These are phyloP conservation scores for Venturia nashicola DNA, from an alignment of 2,329 filamentous ascomycete genomes.

Conservation along the genomic window DNA sequence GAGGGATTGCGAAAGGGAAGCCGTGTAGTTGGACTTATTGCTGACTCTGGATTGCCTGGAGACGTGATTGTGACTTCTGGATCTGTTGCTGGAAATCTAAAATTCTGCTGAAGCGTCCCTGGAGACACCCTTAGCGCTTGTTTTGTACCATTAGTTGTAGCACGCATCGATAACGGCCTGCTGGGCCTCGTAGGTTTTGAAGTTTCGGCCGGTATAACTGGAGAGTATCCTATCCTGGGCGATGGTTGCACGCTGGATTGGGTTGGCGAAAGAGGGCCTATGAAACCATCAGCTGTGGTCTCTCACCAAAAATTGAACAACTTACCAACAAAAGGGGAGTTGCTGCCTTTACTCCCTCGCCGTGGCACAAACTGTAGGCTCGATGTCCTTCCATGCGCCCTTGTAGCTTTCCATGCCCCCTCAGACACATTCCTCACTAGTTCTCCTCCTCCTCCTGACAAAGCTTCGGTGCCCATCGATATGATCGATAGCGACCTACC, in stretches of 20 bases:
- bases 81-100: constrained; percentile 41
- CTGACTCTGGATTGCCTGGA: constrained; percentile 9
- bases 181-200: constrained; percentile 4
- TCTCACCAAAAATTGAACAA: constrained; percentile 13
- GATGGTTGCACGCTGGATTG: background rate
- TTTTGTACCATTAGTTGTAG: constrained; percentile 14
- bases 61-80: background rate
- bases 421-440: background rate
- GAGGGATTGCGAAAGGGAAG: constrained; percentile 17
- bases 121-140: constrained; percentile 27
- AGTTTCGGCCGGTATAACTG: background rate
- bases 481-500: constrained; percentile 37
- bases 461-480: constrained; percentile 32
- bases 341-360: constrained; percentile 15
- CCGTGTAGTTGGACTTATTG: constrained; percentile 9
- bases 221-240: background rate
- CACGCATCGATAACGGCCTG: background rate
- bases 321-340: constrained; percentile 15
- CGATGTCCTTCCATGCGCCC: constrained; percentile 63
- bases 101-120: constrained; percentile 33
- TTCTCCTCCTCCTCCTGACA: constrained; percentile 1
- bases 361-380: constrained; percentile 64
- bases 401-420: constrained; percentile 17
- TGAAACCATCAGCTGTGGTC: background rate
- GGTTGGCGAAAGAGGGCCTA: background rate